Percentiles rank a stretch among this genome's conserved stretches.
phyloP scores from a whole-genome alignment of 2,329 filamentous ascomycete species.

The Ophiostoma himal-ulmi region DNA sequence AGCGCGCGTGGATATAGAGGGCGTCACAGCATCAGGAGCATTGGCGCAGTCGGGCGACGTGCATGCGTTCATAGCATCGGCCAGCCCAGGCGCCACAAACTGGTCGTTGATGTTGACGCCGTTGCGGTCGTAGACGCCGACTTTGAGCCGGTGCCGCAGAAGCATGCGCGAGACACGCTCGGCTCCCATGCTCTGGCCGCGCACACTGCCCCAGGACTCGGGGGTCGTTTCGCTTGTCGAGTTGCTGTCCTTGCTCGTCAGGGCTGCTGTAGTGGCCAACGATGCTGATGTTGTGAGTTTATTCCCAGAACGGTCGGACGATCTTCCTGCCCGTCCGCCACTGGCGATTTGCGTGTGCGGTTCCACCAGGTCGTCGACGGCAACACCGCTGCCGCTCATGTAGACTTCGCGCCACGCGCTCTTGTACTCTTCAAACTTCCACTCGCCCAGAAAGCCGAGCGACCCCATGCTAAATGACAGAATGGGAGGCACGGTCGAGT shows the following conservation, averaged over 20 bases:
- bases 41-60: neutral
- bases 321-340: constrained; percentile 21
- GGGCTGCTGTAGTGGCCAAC: constrained; percentile 11
- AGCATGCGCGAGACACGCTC: constrained; percentile 72
- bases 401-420: constrained; percentile 88
- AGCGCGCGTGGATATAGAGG: neutral
- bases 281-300: constrained; percentile 16
- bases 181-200: constrained; percentile 74
- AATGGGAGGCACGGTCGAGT: constrained; percentile 77
- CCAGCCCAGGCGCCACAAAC: constrained; percentile 42
- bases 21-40: neutral
- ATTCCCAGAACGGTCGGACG: constrained; percentile 24
- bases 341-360: constrained; percentile 38
- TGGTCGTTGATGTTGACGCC: constrained; percentile 55
- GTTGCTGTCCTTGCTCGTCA: constrained; percentile 26
- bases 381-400: constrained; percentile 61
- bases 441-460: constrained; percentile 89
- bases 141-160: constrained; percentile 77
- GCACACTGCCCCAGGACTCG: constrained; percentile 62
- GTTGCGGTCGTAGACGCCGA: constrained; percentile 70
- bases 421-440: constrained; percentile 92
- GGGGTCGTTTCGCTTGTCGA: neutral
- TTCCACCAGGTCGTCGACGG: constrained; percentile 40
- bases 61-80: constrained; percentile 4
- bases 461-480: constrained; percentile 96